A percentile compares a stretch with the other conserved stretches of the same genome.
These are phyloP conservation scores for Filobasidium uniguttulatum DNA, from an alignment of 1,284 basidiomycete genomes.

Conservation along the genomic window DNA sequence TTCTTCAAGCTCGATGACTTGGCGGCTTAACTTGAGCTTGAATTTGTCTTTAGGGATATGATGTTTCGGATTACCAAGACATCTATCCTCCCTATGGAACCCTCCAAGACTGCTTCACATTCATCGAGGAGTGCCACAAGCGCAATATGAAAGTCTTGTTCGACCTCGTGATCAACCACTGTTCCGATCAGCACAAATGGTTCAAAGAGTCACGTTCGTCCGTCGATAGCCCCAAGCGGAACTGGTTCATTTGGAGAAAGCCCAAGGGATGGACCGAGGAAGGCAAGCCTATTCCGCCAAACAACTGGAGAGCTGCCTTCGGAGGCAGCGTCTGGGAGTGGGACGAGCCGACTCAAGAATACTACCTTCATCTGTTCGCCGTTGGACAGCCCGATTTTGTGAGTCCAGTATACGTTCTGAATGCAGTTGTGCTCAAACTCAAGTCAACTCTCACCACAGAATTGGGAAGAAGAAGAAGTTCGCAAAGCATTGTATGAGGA, in stretches of 20 bases:
- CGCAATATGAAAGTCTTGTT: conserved; percentile 37
- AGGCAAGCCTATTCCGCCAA: conserved; percentile 32
- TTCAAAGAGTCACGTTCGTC: conserved; percentile 36
- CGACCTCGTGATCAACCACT: conserved; percentile 41
- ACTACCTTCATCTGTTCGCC: conserved; percentile 39
- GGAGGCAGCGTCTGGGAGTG: conserved; percentile 38
- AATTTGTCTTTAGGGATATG: conserved; percentile 20
- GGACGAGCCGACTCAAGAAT: conserved; percentile 38
- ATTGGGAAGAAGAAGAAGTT: conserved; percentile 33
- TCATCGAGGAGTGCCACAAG: conserved; percentile 31
- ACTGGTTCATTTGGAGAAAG: conserved; percentile 40
- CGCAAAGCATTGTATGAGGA: conserved; percentile 32
- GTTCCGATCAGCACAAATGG: conserved; percentile 33
- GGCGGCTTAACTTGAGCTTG: background rate
- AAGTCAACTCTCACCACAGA: too few species aligned
- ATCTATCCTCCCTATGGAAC: conserved; percentile 38
- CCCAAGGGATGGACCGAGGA: conserved; percentile 15
- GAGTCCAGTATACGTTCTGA: too few species aligned
- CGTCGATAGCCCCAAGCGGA: conserved; percentile 35
- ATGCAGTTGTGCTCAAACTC: too few species aligned
- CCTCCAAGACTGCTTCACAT: conserved; percentile 35
- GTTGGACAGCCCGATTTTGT: conserved; percentile 40
- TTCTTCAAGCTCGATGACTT: too few species aligned
- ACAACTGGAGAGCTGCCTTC: conserved; percentile 40
- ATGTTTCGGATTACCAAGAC: conserved; percentile 35